Conservation (phyloP, 169 alveolate species). For the Haemoproteus tartakovskyi region DNA sequence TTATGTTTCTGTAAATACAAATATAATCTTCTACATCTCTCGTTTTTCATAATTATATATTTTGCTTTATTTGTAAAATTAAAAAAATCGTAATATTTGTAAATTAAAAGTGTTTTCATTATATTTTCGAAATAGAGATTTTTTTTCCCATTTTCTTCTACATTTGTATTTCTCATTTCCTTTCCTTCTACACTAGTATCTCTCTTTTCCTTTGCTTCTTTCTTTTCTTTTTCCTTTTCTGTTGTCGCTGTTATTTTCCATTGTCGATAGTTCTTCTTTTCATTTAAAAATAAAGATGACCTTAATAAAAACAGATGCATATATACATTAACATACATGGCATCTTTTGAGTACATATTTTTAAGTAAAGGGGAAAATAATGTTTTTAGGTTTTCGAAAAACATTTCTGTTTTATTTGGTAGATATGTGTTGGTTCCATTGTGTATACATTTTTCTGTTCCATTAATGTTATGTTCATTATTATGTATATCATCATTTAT, state of each 20-base stretch:
- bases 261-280: neutral
- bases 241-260: too few species aligned
- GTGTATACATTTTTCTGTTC: too few species aligned
- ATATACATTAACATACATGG: constrained; percentile 19
- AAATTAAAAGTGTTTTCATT: too few species aligned
- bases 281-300: neutral
- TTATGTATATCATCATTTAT: too few species aligned
- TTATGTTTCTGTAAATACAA: neutral
- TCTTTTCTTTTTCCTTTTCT: too few species aligned
- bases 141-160: too few species aligned
- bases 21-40: neutral
- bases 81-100: constrained; percentile 2
- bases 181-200: too few species aligned
- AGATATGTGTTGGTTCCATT: too few species aligned
- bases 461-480: too few species aligned
- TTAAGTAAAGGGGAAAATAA: constrained; percentile 20
- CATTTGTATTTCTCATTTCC: too few species aligned
- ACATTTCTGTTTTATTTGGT: constrained; percentile 1
- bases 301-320: constrained; percentile 23
- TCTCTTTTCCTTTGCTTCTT: too few species aligned
- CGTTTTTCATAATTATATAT: neutral
- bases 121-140: too few species aligned
- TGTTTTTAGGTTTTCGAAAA: constrained; percentile 32
- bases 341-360: constrained; percentile 3
- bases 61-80: neutral